phyloP scores from a whole-genome alignment of 495 filamentous ascomycete genomes.

The Thermothielavioides terrestris region DNA sequence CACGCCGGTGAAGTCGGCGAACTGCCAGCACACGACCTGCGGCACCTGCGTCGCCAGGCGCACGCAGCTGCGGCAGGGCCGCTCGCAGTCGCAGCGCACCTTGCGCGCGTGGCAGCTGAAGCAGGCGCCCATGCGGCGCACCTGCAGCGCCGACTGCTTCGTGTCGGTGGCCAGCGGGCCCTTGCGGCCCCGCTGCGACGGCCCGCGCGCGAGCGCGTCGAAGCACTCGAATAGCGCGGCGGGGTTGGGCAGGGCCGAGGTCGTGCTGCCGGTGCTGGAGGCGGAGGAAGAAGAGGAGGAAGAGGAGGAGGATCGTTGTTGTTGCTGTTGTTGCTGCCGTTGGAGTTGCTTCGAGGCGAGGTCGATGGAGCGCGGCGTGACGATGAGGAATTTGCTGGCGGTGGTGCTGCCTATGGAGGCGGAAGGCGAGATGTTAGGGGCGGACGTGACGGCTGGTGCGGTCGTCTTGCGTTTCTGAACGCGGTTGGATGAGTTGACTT shows the following conservation, averaged over 20 bases:
- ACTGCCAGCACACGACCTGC: conserved; percentile 40
- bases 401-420: not conserved
- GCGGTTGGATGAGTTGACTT: conserved; percentile 23
- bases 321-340: no score
- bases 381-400: conserved; percentile 37
- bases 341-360: not conserved
- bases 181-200: conserved; percentile 39
- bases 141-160: conserved; percentile 39
- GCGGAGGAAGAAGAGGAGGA: conserved; percentile 27
- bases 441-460: not conserved
- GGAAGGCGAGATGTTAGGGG: not conserved
- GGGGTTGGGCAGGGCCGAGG: conserved; percentile 16
- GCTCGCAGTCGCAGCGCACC: conserved; percentile 38
- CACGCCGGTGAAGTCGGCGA: conserved; percentile 35
- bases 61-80: conserved; percentile 41
- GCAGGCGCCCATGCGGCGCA: conserved; percentile 39
- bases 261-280: conserved; percentile 27
- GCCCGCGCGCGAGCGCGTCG: conserved; percentile 29
- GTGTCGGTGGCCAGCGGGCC: conserved; percentile 38
- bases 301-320: conserved; percentile 10
- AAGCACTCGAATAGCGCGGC: conserved; percentile 43
- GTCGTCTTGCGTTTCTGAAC: conserved; percentile 27
- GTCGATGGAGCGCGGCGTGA: conserved; percentile 36
- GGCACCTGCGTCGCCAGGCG: conserved; percentile 36
- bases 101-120: conserved; percentile 44